Conservation (phyloP, 2,329 filamentous ascomycete genomes). For the Drechmeria coniospora region DNA sequence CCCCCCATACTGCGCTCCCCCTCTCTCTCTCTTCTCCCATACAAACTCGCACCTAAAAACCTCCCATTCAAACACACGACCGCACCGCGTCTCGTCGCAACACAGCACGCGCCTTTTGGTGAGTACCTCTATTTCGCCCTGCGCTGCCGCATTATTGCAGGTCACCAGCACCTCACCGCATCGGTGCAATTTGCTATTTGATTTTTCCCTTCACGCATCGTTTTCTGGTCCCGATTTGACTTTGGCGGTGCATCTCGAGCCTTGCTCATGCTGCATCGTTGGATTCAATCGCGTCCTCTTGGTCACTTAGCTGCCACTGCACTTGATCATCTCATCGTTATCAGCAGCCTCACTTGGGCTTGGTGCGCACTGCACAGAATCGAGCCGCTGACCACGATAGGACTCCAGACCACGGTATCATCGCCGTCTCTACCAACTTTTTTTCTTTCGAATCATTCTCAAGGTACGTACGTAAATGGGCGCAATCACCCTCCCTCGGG, state of each 20-base stretch:
- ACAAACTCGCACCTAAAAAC: constrained; percentile 43
- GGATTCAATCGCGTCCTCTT: constrained; percentile 1
- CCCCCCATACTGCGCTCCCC: constrained; percentile 33
- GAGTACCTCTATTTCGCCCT: constrained; percentile 32
- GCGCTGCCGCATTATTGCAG: constrained; percentile 16
- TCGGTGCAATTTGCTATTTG: constrained; percentile 4
- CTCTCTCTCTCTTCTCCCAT: constrained; percentile 42
- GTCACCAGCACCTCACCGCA: constrained; percentile 10
- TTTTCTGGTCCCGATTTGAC: constrained; percentile 6
- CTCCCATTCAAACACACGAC: constrained; percentile 37
- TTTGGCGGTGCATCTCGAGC: constrained; percentile 3
- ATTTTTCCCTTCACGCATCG: constrained; percentile 6
- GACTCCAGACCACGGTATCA: constrained; percentile 7
- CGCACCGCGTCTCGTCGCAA: constrained; percentile 25
- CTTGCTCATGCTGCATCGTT: constrained; percentile 7
- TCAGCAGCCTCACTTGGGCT: too few species aligned
- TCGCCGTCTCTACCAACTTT: constrained; percentile 13
- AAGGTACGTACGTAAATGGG: constrained; percentile 25
- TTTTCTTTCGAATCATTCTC: constrained; percentile 8
- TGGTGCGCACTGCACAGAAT: constrained; percentile 1
- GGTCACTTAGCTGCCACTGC: constrained; percentile 1
- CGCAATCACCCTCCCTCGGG: constrained; percentile 12
- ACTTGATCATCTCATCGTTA: too few species aligned
- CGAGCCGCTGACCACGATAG: constrained; percentile 6
- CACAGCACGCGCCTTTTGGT: constrained; percentile 28